Evolutionary conservation across 345 rosid species (phyloP), one percentile per base, ranked within the genome.

Genomic region (Salix brachista): DNA sequence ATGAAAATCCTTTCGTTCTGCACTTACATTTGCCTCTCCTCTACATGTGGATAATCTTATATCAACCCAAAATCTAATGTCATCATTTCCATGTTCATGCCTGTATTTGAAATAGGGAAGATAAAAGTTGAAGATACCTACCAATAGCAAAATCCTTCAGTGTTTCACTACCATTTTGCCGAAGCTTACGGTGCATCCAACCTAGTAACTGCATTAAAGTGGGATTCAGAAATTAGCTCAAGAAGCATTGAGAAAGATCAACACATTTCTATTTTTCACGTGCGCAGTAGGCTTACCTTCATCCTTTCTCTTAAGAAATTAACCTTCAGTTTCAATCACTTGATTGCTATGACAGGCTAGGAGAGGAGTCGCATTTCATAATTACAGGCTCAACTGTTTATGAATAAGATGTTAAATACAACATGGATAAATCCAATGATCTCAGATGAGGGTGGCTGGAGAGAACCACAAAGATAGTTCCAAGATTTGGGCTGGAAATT

Each of bases 161-260:
- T 9, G 86, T 86, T 72, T 90, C 94, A 58, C 82, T 74, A 78
- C 89, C 84, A 69, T 83, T 85, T 69, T 89, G 94, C 75, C 94
- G 86, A 62, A 90, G 85, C 84, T 92, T 92, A 0, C 97, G 89
- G 80, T 92, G 94, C 97, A 92, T 90, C 97, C 97, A 92, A 74
- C 90, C 93, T 41, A 89, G 88, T 79, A 92, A 85, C 94, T 92
- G 86, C 89, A 83, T 67, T 77, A 76, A 76, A 64, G 56, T 72
- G 77, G 66, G 56, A 77, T 48, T n/a, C 25, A 19, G 14, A 19
- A 6, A 14, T 80, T 66, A 75, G 60, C 44, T 70, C 50, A 65
- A 52, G 60, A 65, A 70, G 37, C 67, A 74, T 34, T 48, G 69
- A 68, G 36, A 56, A 68, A 65, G 34, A 71, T 28, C 26, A 6